Conservation (phyloP, 192 early-diverging fungal species). For the Entomortierella parvispora region DNA sequence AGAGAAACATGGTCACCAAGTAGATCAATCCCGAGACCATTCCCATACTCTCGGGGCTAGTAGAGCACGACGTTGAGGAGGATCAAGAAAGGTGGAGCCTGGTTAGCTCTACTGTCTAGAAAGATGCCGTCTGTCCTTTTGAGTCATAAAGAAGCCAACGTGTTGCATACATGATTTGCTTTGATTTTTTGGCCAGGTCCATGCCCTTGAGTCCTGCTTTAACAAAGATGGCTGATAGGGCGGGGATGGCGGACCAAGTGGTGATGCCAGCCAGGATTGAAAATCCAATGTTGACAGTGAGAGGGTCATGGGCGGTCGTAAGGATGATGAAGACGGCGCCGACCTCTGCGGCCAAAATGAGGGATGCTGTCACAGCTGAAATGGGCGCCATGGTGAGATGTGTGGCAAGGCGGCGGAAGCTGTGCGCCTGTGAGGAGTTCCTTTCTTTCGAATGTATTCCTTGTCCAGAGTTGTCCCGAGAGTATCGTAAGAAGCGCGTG, state of each 20-base stretch:
- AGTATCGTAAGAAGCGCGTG: too few relatives aligned
- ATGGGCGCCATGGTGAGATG: slow-evolving; percentile 28
- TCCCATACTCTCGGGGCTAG: slow-evolving; percentile 95
- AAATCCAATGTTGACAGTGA: slow-evolving; percentile 76
- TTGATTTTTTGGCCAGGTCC: slow-evolving; percentile 81
- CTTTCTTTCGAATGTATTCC: too few relatives aligned
- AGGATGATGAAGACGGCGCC: slow-evolving; percentile 61
- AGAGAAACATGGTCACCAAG: slow-evolving; percentile 86
- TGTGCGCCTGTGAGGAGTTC: too few relatives aligned
- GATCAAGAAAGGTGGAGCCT: neutral
- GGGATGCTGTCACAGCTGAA: slow-evolving; percentile 35
- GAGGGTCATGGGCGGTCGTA: slow-evolving; percentile 74
- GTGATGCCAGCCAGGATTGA: slow-evolving; percentile 75
- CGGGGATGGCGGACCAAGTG: slow-evolving; percentile 78
- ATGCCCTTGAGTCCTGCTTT: slow-evolving; percentile 80
- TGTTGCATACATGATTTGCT: slow-evolving; percentile 71
- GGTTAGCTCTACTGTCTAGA: too few relatives aligned
- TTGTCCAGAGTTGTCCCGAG: too few relatives aligned
- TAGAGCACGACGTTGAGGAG: neutral
- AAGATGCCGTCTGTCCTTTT: too few relatives aligned
- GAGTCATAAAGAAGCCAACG: too few relatives aligned
- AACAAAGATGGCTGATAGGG: slow-evolving; percentile 75
- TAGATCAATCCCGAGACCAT: slow-evolving; percentile 90
- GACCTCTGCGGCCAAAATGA: slow-evolving; percentile 35
- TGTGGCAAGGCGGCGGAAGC: too few relatives aligned